Percentiles rank a stretch among this genome's conserved stretches.
Conservation (phyloP, 2,329 filamentous ascomycete genomes). For the Clarireedia monteithiana region DNA sequence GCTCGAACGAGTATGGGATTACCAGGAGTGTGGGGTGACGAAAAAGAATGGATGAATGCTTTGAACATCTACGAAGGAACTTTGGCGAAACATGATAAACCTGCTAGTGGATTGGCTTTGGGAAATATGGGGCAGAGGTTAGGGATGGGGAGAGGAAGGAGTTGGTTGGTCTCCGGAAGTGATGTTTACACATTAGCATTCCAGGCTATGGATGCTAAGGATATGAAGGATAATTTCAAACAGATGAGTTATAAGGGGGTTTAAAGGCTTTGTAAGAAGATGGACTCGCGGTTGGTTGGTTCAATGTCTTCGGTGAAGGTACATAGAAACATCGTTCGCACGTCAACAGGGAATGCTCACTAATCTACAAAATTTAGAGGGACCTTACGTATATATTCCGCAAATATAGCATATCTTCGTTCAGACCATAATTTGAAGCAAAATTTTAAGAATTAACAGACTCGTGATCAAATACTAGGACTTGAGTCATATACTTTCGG, state of each 20-base stretch:
- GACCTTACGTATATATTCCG: too few species aligned
- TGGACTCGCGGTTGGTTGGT: neutral
- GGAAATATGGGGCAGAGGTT: conserved; percentile 17
- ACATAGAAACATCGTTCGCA: neutral
- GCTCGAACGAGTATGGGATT: conserved; percentile 38
- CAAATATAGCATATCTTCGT: too few species aligned
- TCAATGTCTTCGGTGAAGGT: too few species aligned
- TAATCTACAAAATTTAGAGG: too few species aligned
- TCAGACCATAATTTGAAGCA: too few species aligned
- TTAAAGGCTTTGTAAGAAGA: neutral
- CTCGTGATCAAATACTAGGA: too few species aligned
- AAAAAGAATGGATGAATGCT: conserved; percentile 36
- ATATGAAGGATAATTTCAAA: neutral
- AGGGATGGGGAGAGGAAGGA: conserved; percentile 17
- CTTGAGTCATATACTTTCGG: too few species aligned
- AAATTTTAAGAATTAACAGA: too few species aligned
- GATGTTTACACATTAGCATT: conserved; percentile 13
- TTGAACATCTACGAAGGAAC: conserved; percentile 32
- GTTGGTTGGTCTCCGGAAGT: conserved; percentile 14
- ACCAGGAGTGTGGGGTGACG: conserved; percentile 26
- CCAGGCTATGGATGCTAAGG: neutral
- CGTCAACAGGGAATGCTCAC: neutral
- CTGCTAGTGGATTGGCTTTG: conserved; percentile 23
- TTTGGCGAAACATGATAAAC: conserved; percentile 40
- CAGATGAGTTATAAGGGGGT: neutral